phyloP scores from a whole-genome alignment of 176 grass and related monocot species.

The Phoenix roebelenii region DNA sequence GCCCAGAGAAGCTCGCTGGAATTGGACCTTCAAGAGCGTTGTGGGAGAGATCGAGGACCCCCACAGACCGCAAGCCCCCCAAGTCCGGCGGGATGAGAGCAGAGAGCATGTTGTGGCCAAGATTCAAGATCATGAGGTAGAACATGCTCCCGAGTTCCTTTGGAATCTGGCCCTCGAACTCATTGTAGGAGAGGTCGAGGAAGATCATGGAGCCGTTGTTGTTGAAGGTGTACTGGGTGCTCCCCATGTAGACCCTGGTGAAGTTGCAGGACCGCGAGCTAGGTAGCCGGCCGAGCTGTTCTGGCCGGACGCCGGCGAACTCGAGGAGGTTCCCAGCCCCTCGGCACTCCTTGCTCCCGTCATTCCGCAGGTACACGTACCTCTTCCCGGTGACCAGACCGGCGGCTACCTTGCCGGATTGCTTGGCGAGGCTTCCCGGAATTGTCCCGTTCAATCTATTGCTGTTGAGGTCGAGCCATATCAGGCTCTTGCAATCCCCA shows the following conservation, averaged over 20 bases:
- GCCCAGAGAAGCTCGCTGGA: constrained; percentile 21
- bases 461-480: constrained; percentile 15
- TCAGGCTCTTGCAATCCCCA: constrained; percentile 14
- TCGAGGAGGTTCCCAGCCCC: constrained; percentile 17
- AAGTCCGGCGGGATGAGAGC: constrained; percentile 21
- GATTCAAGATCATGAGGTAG: constrained; percentile 16
- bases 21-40: constrained; percentile 32
- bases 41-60: constrained; percentile 20
- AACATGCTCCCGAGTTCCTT: constrained; percentile 24
- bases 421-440: background rate
- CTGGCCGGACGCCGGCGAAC: constrained; percentile 14
- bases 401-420: constrained; percentile 4
- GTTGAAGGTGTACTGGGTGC: constrained; percentile 26
- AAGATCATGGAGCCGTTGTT: constrained; percentile 28
- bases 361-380: constrained; percentile 20
- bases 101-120: constrained; percentile 30
- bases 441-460: constrained; percentile 11
- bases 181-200: constrained; percentile 34
- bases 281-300: constrained; percentile 14
- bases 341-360: constrained; percentile 12
- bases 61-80: constrained; percentile 10
- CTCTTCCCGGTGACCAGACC: constrained; percentile 18
- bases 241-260: constrained; percentile 23
- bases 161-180: constrained; percentile 23
- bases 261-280: constrained; percentile 14